Percentiles rank a stretch among this genome's conserved stretches.
Conservation (phyloP, 2,329 filamentous ascomycete genomes). For the Pleomassaria siparia region DNA sequence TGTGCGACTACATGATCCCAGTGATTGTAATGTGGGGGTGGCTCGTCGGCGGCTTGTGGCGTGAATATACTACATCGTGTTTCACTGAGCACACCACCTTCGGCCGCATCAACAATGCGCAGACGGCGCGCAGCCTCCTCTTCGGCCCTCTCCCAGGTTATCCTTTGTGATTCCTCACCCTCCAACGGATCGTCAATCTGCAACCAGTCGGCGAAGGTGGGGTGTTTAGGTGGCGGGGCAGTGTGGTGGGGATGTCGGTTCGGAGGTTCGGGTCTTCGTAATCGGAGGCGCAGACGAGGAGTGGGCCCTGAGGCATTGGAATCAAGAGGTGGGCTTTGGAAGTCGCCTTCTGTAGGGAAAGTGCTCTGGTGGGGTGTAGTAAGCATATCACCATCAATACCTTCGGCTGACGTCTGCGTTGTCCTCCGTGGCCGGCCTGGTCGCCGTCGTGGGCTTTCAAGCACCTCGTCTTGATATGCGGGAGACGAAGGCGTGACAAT, state of each 20-base stretch:
- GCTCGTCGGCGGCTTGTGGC: constrained; percentile 73
- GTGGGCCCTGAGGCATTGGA: constrained; percentile 16
- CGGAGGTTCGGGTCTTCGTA: constrained; percentile 53
- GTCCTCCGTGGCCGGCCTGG: constrained; percentile 24
- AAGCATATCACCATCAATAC: constrained; percentile 12
- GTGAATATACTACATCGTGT: constrained; percentile 71
- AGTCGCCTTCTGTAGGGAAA: constrained; percentile 21
- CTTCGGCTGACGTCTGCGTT: constrained; percentile 20
- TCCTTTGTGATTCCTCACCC: constrained; percentile 43
- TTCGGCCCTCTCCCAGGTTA: constrained; percentile 33
- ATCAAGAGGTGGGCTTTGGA: constrained; percentile 19
- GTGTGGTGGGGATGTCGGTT: constrained; percentile 56
- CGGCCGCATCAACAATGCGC: constrained; percentile 70
- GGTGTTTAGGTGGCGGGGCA: constrained; percentile 47
- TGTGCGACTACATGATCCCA: constrained; percentile 82
- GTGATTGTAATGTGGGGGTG: constrained; percentile 79
- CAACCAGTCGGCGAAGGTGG: constrained; percentile 67
- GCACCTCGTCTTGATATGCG: constrained; percentile 15
- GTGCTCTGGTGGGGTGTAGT: constrained; percentile 17
- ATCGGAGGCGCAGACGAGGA: constrained; percentile 50
- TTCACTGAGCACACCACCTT: constrained; percentile 74
- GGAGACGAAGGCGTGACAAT: constrained; percentile 21
- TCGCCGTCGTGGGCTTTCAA: constrained; percentile 23
- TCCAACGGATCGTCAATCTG: constrained; percentile 52
- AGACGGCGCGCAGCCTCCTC: constrained; percentile 71